Base-by-base conservation (phyloP, 306 rosid genomes). In the Canavalia gladiata region DNA sequence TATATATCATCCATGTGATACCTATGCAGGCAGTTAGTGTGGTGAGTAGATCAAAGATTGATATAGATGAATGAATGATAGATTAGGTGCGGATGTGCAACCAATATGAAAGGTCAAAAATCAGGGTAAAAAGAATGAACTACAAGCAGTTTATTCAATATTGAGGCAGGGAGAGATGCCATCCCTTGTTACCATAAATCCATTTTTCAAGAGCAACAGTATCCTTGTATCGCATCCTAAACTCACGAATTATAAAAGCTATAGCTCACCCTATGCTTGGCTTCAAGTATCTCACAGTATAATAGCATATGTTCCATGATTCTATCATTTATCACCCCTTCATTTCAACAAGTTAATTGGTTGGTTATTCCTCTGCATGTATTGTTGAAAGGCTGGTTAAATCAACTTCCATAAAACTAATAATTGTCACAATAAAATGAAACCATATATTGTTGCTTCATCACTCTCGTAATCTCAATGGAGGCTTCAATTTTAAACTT, bases 161-260 rank as follows among this genome's bases (percentile, higher is more conserved):
- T 30, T 45, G 5, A 46, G 1, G 11, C n/a, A 12, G 58, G 30
- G 25, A 58, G 18, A 31, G 56, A 30, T 57, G 34, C 8, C 49
- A 49, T 69, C 49, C 77, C 52, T 54, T 73, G 77, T 13, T 13
- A 29, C 79, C 28, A 41, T 74, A 41, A 41, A 56, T 13, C 55
- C 56, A 57, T 29, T 72, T 58, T 30, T 25, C 8, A 30, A 69
- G 43, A 47, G 74, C 42, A 33, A 49, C 1, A 50, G 45, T 57
- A 70, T 70, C 60, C 46, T 50, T 70, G 46, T 29, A 46, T 69
- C 43, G 46, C 74, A 69, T 69, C 74, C 51, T 11, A 46, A 29
- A 67, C 18, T 13, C 5, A 39, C 0, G 8, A 45, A 7, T n/a
- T 54, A 54, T 18, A 39, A 63, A 35, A 8, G 47, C 69, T 63